Base-by-base conservation (phyloP, 148 eudicot species). In the Nepenthes mirabilis region DNA sequence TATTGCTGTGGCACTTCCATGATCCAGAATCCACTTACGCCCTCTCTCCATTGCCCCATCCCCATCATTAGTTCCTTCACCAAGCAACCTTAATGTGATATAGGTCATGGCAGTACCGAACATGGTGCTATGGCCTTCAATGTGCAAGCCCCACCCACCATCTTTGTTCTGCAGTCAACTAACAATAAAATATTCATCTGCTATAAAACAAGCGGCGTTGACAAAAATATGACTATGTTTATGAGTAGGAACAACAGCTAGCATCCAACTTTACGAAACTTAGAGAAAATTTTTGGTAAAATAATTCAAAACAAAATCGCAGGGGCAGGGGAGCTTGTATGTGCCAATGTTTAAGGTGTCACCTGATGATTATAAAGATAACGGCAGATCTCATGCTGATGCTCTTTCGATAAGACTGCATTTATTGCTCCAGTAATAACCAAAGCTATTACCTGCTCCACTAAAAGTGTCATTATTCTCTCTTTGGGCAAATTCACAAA, bases 61-160 rank as follows among this genome's bases (percentile, higher is more conserved):
- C 60, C 99, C 99, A 63, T 80, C 99, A 73, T 83, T 76, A 35
- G 88, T 67, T 65, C 78, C 95, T 80, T 93, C 91, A 23, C 97
- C 99, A 64, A 93, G 95, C 83, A 93, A 79, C 66, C 99, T 80
- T 71, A 93, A 68, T 57, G 97, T 84, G 60, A 93, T 85, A 75
- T 93, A 93, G 48, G 76, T 83, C 82, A 93, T 71, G 58, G 63
- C 88, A 65, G 86, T 82, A 68, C 99, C 99, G 78, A 93, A 93
- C 99, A 93, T 93, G 68, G 96, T 88, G 69, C 95, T 89, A 35
- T 77, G 90, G 14, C 99, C 96, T 71, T 93, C 99, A 71, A 89
- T 93, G 74, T 93, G 99, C 74, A 93, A 75, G 53, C 97, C 99
- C 99, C 99, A 93, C 6, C 99, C 99, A 72, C 99, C 99, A 84